These are phyloP conservation scores for Epichloe elymi DNA, from an alignment of 2,329 filamentous ascomycete species.

Conservation along the genomic window DNA sequence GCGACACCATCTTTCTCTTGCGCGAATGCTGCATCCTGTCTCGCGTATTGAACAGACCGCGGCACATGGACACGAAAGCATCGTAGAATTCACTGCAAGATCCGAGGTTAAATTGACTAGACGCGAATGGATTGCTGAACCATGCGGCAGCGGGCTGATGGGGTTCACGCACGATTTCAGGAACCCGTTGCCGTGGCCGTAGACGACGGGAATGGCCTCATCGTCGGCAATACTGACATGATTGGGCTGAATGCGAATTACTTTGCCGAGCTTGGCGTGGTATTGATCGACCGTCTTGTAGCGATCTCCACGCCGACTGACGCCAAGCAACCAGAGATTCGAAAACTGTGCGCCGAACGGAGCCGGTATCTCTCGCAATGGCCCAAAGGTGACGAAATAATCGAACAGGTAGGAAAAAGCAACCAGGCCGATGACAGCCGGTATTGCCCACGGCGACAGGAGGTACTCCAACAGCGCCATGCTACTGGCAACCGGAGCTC, in stretches of 20 bases:
- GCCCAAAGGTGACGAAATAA: slow-evolving; percentile 41
- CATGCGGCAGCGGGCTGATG: background rate
- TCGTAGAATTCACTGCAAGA: slow-evolving; percentile 66
- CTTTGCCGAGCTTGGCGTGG: slow-evolving; percentile 64
- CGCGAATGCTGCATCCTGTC: slow-evolving; percentile 70
- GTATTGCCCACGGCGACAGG: slow-evolving; percentile 34
- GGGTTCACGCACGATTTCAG: slow-evolving; percentile 44
- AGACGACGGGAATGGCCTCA: slow-evolving; percentile 61
- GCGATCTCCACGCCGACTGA: slow-evolving; percentile 51
- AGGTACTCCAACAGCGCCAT: slow-evolving; percentile 19
- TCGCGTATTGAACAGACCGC: slow-evolving; percentile 82
- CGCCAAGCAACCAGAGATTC: slow-evolving; percentile 66
- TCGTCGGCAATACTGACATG: slow-evolving; percentile 75
- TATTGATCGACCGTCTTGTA: slow-evolving; percentile 53
- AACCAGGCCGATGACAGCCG: slow-evolving; percentile 32
- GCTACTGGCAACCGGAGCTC: background rate
- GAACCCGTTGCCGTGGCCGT: slow-evolving; percentile 69
- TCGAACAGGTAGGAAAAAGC: slow-evolving; percentile 44
- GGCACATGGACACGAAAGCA: slow-evolving; percentile 75
- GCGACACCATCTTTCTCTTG: slow-evolving; percentile 79
- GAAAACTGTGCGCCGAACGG: slow-evolving; percentile 54
- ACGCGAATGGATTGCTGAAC: slow-evolving; percentile 3
- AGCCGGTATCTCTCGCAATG: slow-evolving; percentile 42
- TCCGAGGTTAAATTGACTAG: background rate
- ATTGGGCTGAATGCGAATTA: slow-evolving; percentile 73